A percentile compares a stretch with the other conserved stretches of the same genome.
Evolutionary conservation across 495 filamentous ascomycete species (phyloP).

Genomic region (Annulohypoxylon bovei): DNA sequence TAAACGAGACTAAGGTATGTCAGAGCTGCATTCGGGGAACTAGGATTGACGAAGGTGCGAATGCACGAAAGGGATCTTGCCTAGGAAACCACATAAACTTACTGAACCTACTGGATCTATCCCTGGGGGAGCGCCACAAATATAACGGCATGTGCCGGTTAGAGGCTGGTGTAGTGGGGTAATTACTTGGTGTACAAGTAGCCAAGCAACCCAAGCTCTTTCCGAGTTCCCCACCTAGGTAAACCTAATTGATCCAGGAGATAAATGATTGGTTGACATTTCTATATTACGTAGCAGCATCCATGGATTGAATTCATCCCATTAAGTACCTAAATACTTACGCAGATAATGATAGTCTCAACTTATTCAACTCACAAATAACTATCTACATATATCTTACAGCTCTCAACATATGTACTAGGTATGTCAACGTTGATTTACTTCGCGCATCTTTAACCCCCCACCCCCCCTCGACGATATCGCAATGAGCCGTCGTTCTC

Average conservation of each 20-base stretch:
- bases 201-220: background rate
- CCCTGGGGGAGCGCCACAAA: background rate
- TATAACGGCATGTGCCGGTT: constrained; percentile 1
- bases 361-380: too few species aligned
- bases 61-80: constrained; percentile 19
- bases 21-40: constrained; percentile 20
- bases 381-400: too few species aligned
- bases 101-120: background rate
- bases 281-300: background rate
- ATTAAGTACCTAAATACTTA: too few species aligned
- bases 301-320: too few species aligned
- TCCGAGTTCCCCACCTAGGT: background rate
- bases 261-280: background rate
- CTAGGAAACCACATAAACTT: background rate
- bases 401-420: too few species aligned
- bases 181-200: background rate
- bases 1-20: constrained; percentile 18
- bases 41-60: constrained; percentile 15
- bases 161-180: constrained; percentile 7
- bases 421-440: too few species aligned
- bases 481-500: too few species aligned
- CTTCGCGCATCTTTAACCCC: too few species aligned
- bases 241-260: background rate
- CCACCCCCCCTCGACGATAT: too few species aligned
- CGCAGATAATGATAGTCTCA: too few species aligned